Base-by-base conservation (phyloP, 345 rosid genomes). In the Corchorus capsularis region DNA sequence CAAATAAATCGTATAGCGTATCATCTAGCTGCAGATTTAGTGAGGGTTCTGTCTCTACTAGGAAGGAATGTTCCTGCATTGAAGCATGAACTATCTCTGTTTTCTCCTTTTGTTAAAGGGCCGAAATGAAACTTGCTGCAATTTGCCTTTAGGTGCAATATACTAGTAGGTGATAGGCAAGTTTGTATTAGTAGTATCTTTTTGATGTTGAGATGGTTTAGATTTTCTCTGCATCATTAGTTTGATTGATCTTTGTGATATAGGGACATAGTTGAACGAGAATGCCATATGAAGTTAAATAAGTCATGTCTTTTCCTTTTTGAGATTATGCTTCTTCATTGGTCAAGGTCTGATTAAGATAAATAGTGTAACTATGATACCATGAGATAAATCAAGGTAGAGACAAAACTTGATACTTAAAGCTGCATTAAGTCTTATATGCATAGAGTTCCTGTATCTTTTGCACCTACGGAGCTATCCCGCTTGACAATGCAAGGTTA, bases 141-240 rank as follows among this genome's bases (percentile, higher is more conserved):
- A 68, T 68, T 68, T 22, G 53, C 71, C 12, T 22, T 67, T 14
- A 22, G 37, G 71, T 67, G 57, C 43, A 8, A 49, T 46, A 15
- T 49, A 15, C 32, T 65, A n/a, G 41, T 41, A 27, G 32, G 52
- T 41, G 69, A 8, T 22, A 22, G n/a, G 71, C 71, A 13, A 67
- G 55, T 46, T 47, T 10, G 10, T 47, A 13, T 49, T 27, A 27
- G 39, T 15, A 8, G 57, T 20, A 67, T 67, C 55, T 46, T 46
- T 46, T 35, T 4, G 20, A 8, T 22, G 6, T 50, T 4, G 45
- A 27, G 43, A 49, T 32, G 22, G 32, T 69, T 50, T 41, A 32
- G 72, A 32, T 50, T 32, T 7, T 50, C 45, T 8, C 11, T 50
- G 72, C 20, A 32, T 69, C 16, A 32, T 15, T 47, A 47, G 7